Evolutionary conservation across 805 yeast genomes (phyloP), one percentile per base, ranked within the genome.

Genomic region (Cyberlindnera xylosilytica): DNA sequence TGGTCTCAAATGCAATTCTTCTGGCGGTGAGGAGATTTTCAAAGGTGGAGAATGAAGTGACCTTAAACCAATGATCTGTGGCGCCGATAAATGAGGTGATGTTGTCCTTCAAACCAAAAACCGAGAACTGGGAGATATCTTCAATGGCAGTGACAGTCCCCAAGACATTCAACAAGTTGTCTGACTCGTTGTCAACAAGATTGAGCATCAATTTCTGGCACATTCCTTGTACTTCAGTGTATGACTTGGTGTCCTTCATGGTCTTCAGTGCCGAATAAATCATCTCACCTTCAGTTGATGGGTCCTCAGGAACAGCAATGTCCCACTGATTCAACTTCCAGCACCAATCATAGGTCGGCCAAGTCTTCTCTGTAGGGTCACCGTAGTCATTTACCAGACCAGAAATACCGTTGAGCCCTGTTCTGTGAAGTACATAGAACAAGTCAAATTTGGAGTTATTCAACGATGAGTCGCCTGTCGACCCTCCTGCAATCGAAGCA

Each of bases 251-350:
- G 27, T 74, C 79, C 26, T 65, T 65, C 4, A 78, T 52, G 4
- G 58, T 56, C 49, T 76, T 81, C 46, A 84, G 63, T 1, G 77
- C 57, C 4, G 68, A 65, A 55, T 83, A 87, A 2, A 81, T 61
- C 2, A 69, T 63, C 34, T 73, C 74, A 34, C 76, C 69, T 30
- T 69, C 74, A 1, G 66, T 60, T 0, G 41, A 38, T 0, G 73
- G 57, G 0, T 45, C 49, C 3, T 54, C 57, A 1, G 81, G 70
- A 0, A 57, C 47, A 0, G 95, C 87, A 1, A 85, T 46, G 41
- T 83, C 83, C 97, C 97, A 90, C 38, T 77, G 75, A 33, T 73
- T 76, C 31, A 90, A 61, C 54, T 84, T 84, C 88, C 96, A 83
- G 1, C 81, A 76, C 78, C 88, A 81, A 44, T 75, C 79, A 56